A percentile compares a stretch with the other conserved stretches of the same genome.
phyloP scores from a whole-genome alignment of 2,329 filamentous ascomycete species.

The Pezicula radicicola region DNA sequence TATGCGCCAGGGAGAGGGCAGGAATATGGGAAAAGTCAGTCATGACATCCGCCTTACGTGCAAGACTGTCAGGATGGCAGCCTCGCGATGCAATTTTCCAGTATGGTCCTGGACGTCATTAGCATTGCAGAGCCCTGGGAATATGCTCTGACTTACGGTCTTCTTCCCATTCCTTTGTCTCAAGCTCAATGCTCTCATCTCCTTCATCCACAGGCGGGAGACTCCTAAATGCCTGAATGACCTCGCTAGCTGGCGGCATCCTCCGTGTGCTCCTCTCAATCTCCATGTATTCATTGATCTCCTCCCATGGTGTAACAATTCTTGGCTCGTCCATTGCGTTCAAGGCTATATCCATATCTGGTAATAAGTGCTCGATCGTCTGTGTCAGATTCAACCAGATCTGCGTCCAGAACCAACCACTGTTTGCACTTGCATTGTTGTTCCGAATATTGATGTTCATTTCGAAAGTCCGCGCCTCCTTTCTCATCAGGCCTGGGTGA shows the following conservation, averaged over 20 bases:
- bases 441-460: constrained; percentile 60
- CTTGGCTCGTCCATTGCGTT: constrained; percentile 64
- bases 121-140: constrained; percentile 54
- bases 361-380: constrained; percentile 48
- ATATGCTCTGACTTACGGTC: constrained; percentile 34
- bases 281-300: constrained; percentile 47
- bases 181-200: constrained; percentile 14
- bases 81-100: constrained; percentile 57
- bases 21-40: constrained; percentile 42
- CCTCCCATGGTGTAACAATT: constrained; percentile 55
- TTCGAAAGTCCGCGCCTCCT: constrained; percentile 51
- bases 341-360: constrained; percentile 64
- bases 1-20: constrained; percentile 45
- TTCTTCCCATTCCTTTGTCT: constrained; percentile 15
- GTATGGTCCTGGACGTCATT: constrained; percentile 44
- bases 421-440: constrained; percentile 44
- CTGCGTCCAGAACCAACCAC: constrained; percentile 38
- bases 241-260: constrained; percentile 55
- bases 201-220: constrained; percentile 32
- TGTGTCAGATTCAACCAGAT: constrained; percentile 33
- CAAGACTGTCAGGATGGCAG: constrained; percentile 60
- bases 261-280: constrained; percentile 39
- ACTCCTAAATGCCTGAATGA: constrained; percentile 46
- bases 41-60: constrained; percentile 45
- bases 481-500: constrained; percentile 43